Conservation (phyloP, 371 early-diverging fungal species). For the Mucor lusitanicus region DNA sequence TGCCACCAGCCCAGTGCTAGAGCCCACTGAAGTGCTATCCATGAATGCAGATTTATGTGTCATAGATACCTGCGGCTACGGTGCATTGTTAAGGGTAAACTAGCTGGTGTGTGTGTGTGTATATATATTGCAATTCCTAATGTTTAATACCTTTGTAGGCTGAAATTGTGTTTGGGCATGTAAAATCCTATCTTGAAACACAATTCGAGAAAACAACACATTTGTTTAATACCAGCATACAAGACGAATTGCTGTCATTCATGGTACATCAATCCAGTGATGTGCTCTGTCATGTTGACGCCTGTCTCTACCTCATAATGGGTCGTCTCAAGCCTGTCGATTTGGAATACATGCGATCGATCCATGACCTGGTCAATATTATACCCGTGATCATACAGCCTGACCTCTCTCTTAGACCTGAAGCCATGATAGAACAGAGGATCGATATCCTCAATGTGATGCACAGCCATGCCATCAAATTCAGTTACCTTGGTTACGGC, state of each 20-base stretch:
- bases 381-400: slow-evolving; percentile 67
- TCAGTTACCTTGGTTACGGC: slow-evolving; percentile 9
- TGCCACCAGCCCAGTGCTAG: slow-evolving; percentile 2
- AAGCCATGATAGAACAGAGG: slow-evolving; percentile 12
- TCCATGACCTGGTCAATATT: slow-evolving; percentile 61
- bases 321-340: slow-evolving; percentile 73
- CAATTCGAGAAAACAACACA: slow-evolving; percentile 39
- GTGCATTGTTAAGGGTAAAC: slow-evolving; percentile 51
- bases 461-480: slow-evolving; percentile 12
- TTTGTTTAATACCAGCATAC: slow-evolving; percentile 26
- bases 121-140: slow-evolving; percentile 10
- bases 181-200: slow-evolving; percentile 35
- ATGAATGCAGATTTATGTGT: slow-evolving; percentile 42
- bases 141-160: slow-evolving; percentile 24
- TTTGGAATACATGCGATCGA: slow-evolving; percentile 67
- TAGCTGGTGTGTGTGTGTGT: neutral
- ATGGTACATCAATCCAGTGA: slow-evolving; percentile 14
- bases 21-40: slow-evolving; percentile 10
- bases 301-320: slow-evolving; percentile 66
- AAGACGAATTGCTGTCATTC: slow-evolving; percentile 16
- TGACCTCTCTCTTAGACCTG: slow-evolving; percentile 40
- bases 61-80: slow-evolving; percentile 65
- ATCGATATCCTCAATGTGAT: slow-evolving; percentile 6
- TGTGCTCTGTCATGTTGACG: slow-evolving; percentile 69
- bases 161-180: slow-evolving; percentile 30